Evolutionary conservation across 371 early-diverging fungal species (phyloP).

Genomic region (Entomophthora muscae): DNA sequence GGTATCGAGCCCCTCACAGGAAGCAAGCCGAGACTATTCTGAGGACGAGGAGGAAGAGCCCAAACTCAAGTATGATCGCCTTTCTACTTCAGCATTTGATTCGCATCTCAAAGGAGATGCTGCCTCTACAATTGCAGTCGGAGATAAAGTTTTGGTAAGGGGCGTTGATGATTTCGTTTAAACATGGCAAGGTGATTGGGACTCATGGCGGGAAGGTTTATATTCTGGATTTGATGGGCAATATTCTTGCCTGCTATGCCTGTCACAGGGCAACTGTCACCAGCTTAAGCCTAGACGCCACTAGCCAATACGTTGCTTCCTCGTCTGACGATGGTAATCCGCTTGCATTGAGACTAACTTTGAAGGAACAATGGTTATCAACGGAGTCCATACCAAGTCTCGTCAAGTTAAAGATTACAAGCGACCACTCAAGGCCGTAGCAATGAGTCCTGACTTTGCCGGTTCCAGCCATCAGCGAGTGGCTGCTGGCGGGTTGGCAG

Average conservation of each 20-base stretch:
- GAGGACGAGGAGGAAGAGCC: constrained; percentile 58
- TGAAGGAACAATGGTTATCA: constrained; percentile 54
- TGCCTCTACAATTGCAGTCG: constrained; percentile 53
- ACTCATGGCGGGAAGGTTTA: constrained; percentile 87
- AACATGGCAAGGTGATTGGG: constrained; percentile 51
- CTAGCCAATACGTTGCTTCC: constrained; percentile 78
- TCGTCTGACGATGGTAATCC: constrained; percentile 79
- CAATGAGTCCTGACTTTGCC: constrained; percentile 72
- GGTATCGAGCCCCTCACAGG: too few relatives aligned
- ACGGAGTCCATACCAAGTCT: constrained; percentile 37
- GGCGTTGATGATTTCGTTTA: background rate
- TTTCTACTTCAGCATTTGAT: constrained; percentile 46
- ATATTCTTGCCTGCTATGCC: constrained; percentile 56
- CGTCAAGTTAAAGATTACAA: constrained; percentile 44
- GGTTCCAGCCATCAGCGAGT: constrained; percentile 51
- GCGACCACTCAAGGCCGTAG: constrained; percentile 76
- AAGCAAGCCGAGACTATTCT: too few relatives aligned
- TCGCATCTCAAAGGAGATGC: constrained; percentile 67
- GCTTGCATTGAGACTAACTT: background rate
- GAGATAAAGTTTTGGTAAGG: constrained; percentile 65
- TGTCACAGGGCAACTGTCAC: constrained; percentile 70
- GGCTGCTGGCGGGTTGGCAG: constrained; percentile 81
- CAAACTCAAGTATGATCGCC: constrained; percentile 68
- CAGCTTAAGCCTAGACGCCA: constrained; percentile 59
- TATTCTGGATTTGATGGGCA: constrained; percentile 83